These are phyloP conservation scores for Pseudogymnoascus sp. DNA, from an alignment of 2,329 filamentous ascomycete genomes.

Conservation along the genomic window DNA sequence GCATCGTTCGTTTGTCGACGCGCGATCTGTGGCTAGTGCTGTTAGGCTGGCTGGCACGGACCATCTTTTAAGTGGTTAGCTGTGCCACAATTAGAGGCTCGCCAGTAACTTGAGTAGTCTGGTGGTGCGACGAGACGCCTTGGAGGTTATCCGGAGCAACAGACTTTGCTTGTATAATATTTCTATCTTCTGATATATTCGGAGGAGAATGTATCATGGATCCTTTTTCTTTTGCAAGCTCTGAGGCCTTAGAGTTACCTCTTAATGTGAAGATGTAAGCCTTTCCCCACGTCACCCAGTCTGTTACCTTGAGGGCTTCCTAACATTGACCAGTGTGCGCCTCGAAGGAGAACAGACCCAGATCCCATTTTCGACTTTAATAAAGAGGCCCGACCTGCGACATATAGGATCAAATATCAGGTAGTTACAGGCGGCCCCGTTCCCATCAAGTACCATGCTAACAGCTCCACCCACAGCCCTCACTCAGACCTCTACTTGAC, in stretches of 20 bases:
- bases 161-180: background rate
- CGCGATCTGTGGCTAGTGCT: background rate
- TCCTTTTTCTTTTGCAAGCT: slow-evolving; percentile 90
- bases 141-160: background rate
- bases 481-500: slow-evolving; percentile 90
- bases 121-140: background rate
- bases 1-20: background rate
- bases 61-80: slow-evolving; percentile 2
- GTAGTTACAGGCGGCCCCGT: slow-evolving; percentile 35
- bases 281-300: slow-evolving; percentile 13
- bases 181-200: background rate
- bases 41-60: slow-evolving; percentile 10
- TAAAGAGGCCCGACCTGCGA: slow-evolving; percentile 72
- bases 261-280: slow-evolving; percentile 60
- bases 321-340: slow-evolving; percentile 50
- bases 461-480: slow-evolving; percentile 44
- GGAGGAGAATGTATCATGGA: slow-evolving; percentile 58
- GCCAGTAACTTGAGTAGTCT: background rate
- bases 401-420: slow-evolving; percentile 82
- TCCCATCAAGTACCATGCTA: background rate
- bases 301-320: slow-evolving; percentile 9
- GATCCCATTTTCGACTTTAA: slow-evolving; percentile 68
- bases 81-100: background rate
- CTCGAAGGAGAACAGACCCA: slow-evolving; percentile 74
- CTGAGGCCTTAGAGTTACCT: slow-evolving; percentile 72